Evolutionary conservation across 2,329 filamentous ascomycete species (phyloP), one percentile per base, ranked within the genome.

Genomic region (Colletotrichum echinochloae): DNA sequence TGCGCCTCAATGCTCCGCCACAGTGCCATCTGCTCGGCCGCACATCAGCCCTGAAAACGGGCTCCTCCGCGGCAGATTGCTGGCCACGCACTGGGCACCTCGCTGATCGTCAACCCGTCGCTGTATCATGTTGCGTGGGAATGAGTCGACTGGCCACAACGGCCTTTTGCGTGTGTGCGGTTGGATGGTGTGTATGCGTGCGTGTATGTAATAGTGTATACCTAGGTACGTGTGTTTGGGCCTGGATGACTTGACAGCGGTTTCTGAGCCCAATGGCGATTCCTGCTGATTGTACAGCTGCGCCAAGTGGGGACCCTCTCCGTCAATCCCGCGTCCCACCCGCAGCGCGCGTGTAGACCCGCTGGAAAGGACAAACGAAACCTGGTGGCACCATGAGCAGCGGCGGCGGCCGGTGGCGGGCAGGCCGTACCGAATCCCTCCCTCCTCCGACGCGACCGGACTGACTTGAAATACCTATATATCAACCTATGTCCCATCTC

Each of bases 251-350:
- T 28, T 49, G 46, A 49, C 20, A 28, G 39, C 33, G 51, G 51
- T 46, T 52, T 61, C 59, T 49, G 49, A 39, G n/a, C n/a, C n/a
- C n/a, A n/a, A n/a, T n/a, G n/a, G n/a, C n/a, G n/a, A n/a, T n/a
- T n/a, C n/a, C n/a, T n/a, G n/a, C n/a, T n/a, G n/a, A n/a, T n/a
- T n/a, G n/a, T n/a, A n/a, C 26, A 67, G 55, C 14, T 6, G 33
- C 57, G 57, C 68, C 52, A 71, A 63, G 68, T 71, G 68, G 68
- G 49, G 46, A 14, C 28, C 28, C 44, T 35, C n/a, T 71, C 59
- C 68, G 68, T 63, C 68, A 71, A 64, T 62, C 57, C 57, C 59
- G 67, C 62, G 48, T 62, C 59, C 67, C 64, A 51, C 37, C 56
- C 63, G 57, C 63, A 61, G 67, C 44, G 51, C 55, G 18, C 39